Evolutionary conservation across 768 basidiomycete species (phyloP).

Genomic region (Strobilomyces confusus): DNA sequence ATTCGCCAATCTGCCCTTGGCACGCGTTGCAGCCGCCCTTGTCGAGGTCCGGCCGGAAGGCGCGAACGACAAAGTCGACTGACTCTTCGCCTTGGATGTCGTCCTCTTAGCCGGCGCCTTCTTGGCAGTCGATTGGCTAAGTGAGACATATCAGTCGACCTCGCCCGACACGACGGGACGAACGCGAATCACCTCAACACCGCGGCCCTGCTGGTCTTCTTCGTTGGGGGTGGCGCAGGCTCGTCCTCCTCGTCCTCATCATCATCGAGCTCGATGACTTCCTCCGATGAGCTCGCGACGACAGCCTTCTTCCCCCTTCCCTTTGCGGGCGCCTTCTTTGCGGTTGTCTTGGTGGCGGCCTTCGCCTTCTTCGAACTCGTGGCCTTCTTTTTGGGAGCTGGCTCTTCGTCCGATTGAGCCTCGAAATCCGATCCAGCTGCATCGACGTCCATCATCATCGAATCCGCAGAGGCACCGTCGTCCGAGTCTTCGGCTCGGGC

Average conservation of each 20-base stretch:
- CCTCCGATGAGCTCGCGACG: conserved; percentile 47
- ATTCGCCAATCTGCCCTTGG: conserved; percentile 56
- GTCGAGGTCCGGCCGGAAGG: conserved; percentile 54
- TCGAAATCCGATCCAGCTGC: conserved; percentile 49
- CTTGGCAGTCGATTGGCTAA: conserved; percentile 40
- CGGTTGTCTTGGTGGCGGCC: conserved; percentile 33
- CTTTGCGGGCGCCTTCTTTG: conserved; percentile 45
- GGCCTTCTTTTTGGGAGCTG: conserved; percentile 42
- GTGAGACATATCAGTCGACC: conserved; percentile 11
- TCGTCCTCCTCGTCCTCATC: conserved; percentile 51
- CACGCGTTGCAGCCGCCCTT: conserved; percentile 65
- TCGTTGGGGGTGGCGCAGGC: conserved; percentile 41
- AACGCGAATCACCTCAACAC: conserved; percentile 51
- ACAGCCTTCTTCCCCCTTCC: conserved; percentile 53
- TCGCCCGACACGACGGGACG: conserved; percentile 24
- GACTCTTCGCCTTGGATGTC: conserved; percentile 29
- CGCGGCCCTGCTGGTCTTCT: conserved; percentile 61
- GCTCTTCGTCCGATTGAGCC: conserved; percentile 38
- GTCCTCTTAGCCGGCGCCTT: conserved; percentile 53
- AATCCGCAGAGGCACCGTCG: conserved; percentile 49
- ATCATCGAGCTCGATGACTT: conserved; percentile 51
- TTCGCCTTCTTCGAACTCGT: conserved; percentile 31
- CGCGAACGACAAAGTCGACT: conserved; percentile 54
- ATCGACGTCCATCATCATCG: conserved; percentile 77
- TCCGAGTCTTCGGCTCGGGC: conserved; percentile 51